Evolutionary conservation across 176 grass and related monocot genomes (phyloP).

Genomic region (sorghum (Sorghum bicolor)): DNA sequence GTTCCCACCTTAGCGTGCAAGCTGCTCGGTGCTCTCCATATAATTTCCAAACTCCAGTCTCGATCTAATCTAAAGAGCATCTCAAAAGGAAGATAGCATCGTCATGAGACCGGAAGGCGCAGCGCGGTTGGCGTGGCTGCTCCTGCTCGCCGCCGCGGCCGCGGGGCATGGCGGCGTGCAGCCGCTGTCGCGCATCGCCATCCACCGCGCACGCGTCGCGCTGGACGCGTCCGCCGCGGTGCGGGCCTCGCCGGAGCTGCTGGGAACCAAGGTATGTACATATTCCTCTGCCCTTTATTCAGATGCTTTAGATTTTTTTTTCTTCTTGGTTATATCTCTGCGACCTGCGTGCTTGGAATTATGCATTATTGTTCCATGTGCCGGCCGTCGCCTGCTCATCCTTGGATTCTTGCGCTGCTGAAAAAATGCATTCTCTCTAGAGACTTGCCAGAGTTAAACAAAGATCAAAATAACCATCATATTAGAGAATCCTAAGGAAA

Average conservation of each 20-base stretch:
- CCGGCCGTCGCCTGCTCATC: neutral
- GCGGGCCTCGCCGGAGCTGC: slow-evolving; percentile 47
- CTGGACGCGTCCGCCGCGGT: slow-evolving; percentile 42
- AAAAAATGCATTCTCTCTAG: too few relatives aligned
- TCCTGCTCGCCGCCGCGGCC: neutral
- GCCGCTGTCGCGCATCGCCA: slow-evolving; percentile 67
- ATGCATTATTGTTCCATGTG: neutral
- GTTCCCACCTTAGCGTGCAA: too few relatives aligned
- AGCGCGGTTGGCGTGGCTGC: neutral
- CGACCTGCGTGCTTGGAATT: neutral
- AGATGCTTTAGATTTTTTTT: neutral
- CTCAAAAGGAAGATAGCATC: neutral
- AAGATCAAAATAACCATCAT: neutral
- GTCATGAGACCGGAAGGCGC: neutral
- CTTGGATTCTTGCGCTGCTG: neutral
- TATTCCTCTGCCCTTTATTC: neutral
- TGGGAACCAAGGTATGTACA: slow-evolving; percentile 49
- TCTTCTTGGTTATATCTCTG: neutral
- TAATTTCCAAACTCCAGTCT: too few relatives aligned
- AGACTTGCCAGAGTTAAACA: neutral
- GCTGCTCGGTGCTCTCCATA: too few relatives aligned
- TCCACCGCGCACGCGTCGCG: slow-evolving; percentile 56
- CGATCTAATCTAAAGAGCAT: too few relatives aligned
- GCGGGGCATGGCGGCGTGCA: slow-evolving; percentile 45
- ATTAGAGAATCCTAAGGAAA: neutral